Base-by-base conservation (phyloP, 208 protist species). In the Acanthamoeba castellanii region DNA sequence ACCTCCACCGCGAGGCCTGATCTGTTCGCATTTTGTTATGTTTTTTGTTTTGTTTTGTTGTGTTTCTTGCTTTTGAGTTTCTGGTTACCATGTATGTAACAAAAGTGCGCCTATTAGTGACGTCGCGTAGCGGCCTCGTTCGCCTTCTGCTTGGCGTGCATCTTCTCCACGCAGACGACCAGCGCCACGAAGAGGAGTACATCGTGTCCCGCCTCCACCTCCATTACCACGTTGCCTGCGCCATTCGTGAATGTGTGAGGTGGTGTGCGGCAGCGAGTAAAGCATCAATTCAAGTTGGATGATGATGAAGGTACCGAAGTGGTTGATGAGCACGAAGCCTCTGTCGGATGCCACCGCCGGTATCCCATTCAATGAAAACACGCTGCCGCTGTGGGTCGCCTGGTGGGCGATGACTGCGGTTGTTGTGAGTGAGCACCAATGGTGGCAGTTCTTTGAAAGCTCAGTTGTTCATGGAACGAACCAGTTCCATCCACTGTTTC, bases 161-260 rank as follows among this genome's bases (percentile, higher is more conserved):
- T 70, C 61, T 70, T 70, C 61, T 70, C 61, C n/a, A 70, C 61
- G n/a, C 61, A 70, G 3, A 70, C n/a, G 61, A 70, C 61, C 61
- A 70, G 61, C 61, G 61, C n/a, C 61, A 70, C 61, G 11, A 30
- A 70, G 25, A 70, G n/a, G 61, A 70, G 61, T 3, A 70, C 61
- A 13, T 70, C 61, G n/a, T 70, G 61, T 3, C 61, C 61, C 20
- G 61, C 25, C 20, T 70, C 61, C 7, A 70, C 61, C n/a, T 70
- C 61, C 61, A 70, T 70, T 4, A 27, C 61, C 25, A 70, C n/a
- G 25, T 70, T 70, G 61, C 61, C 61, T 70, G 61, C 20, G 11
- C 6, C 25, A 13, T 22, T 1, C 25, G 61, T 30, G 61, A 70
- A 30, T n/a, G n/a, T n/a, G n/a, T 27, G 20, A 27, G 61, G n/a